Base-by-base conservation (phyloP, 2,329 filamentous ascomycete genomes). In the Phoma sp. region DNA sequence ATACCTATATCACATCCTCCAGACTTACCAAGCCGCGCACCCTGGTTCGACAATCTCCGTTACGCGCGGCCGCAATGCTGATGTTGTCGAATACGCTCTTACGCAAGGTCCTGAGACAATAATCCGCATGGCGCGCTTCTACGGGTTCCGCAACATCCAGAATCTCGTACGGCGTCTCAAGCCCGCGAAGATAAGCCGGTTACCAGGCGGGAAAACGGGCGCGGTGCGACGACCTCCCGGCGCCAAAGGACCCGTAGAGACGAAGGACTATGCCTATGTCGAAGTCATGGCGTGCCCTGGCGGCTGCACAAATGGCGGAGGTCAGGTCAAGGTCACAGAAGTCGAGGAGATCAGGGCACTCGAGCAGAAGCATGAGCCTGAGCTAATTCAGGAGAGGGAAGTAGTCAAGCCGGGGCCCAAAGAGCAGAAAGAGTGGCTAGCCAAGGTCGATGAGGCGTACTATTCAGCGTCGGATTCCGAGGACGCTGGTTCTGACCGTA, bases 221-320 rank as follows among this genome's bases (percentile, higher is more conserved):
- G 66, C 64, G 3, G 68, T 65, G 30, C 59, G 90, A 52, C 88
- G 96, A 79, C 91, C 92, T 1, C 92, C 91, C 1, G 90, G 47
- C 2, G 23, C 11, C 7, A 52, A 46, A 5, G 88, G 82, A 58
- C 81, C 83, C 0, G 84, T 82, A 1, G 82, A 80, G 47, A 62
- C 83, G 78, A 38, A 82, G 83, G 91, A 96, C 32, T 93, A 93
- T 72, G 84, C 89, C n/a, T 98, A 96, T 75, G 90, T 98, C 25
- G 95, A 99, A 77, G 95, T 99, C 54, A 99, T 99, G 95, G 95
- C 95, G 11, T 99, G 95, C 74, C 95, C 95, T 0, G 95, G 95
- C n/a, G 95, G 95, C 3, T 99, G 95, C 78, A 99, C 95, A 49
- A 99, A 99, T 67, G 95, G 95, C 2, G 95, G 95, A 33, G 95